Evolutionary conservation across 169 alveolate species (phyloP).

Genomic region (Eimeria sp.): DNA sequence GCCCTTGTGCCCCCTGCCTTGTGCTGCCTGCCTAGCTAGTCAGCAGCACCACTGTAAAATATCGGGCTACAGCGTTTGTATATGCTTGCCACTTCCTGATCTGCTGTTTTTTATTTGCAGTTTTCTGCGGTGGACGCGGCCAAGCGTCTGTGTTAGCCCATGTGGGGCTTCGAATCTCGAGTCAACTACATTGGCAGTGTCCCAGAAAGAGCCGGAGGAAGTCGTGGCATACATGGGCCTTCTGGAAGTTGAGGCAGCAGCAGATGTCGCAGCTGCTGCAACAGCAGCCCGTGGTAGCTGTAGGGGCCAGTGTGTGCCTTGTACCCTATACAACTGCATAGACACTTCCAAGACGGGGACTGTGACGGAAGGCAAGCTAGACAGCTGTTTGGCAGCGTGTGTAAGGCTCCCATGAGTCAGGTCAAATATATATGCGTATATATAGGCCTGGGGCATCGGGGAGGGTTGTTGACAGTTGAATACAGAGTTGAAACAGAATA

Average conservation of each 20-base stretch:
- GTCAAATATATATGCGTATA: neutral
- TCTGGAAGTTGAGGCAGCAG: conserved; percentile 65
- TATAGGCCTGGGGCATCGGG: neutral
- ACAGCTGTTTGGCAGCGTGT: conserved; percentile 34
- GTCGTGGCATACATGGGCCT: conserved; percentile 59
- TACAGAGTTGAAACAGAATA: neutral
- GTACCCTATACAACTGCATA: conserved; percentile 44
- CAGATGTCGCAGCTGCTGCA: conserved; percentile 72
- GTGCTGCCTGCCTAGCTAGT: neutral
- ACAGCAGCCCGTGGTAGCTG: conserved; percentile 32
- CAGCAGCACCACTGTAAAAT: neutral
- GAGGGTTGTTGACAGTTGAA: neutral
- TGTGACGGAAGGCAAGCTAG: conserved; percentile 71
- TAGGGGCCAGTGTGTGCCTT: conserved; percentile 68
- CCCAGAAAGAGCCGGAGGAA: conserved; percentile 50
- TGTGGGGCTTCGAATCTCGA: neutral
- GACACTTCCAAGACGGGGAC: conserved; percentile 54
- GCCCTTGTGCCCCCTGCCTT: neutral
- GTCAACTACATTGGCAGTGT: neutral
- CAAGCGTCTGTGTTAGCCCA: conserved; percentile 5
- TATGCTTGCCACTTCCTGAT: neutral
- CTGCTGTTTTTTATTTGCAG: conserved; percentile 10
- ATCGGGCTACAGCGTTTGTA: neutral
- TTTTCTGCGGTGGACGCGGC: conserved; percentile 64
- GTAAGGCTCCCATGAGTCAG: conserved; percentile 34